phyloP scores from a whole-genome alignment of 2,329 filamentous ascomycete species.

The Penicillium sp. region DNA sequence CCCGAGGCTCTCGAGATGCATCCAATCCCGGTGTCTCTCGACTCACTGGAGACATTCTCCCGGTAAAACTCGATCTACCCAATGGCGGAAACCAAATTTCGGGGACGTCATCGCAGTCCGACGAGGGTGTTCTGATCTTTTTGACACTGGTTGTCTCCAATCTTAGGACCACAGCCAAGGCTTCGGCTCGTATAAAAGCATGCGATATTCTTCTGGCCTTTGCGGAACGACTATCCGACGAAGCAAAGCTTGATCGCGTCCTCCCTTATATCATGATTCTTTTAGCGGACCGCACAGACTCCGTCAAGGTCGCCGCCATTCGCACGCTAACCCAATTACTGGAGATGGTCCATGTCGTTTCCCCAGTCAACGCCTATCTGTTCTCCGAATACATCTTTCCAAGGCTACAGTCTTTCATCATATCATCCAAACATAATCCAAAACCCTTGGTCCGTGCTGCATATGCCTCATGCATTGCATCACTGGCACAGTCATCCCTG shows the following conservation, averaged over 20 bases:
- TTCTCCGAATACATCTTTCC: conserved; percentile 66
- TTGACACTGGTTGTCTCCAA: conserved; percentile 85
- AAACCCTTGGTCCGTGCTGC: conserved; percentile 77
- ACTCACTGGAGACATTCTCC: conserved; percentile 50
- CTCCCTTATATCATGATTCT: conserved; percentile 84
- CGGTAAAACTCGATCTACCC: conserved; percentile 80
- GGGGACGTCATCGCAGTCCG: conserved; percentile 60
- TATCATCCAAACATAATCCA: conserved; percentile 53
- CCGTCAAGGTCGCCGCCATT: conserved; percentile 81
- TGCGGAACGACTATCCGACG: conserved; percentile 85
- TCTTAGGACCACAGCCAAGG: conserved; percentile 81
- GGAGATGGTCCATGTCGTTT: conserved; percentile 83
- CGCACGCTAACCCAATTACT: conserved; percentile 85
- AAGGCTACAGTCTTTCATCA: conserved; percentile 57
- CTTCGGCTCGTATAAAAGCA: conserved; percentile 81
- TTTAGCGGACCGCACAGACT: conserved; percentile 75
- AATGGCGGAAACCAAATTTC: conserved; percentile 73
- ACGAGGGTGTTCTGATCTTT: conserved; percentile 92
- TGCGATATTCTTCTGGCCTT: conserved; percentile 92
- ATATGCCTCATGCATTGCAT: conserved; percentile 89
- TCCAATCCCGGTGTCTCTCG: conserved; percentile 33
- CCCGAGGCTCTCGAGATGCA: conserved; percentile 44
- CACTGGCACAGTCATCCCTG: conserved; percentile 78
- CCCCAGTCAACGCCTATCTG: conserved; percentile 67
- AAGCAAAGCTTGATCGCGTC: conserved; percentile 91